These are phyloP conservation scores for Penicillium sp. DNA, from an alignment of 2,329 filamentous ascomycete species.

Conservation along the genomic window DNA sequence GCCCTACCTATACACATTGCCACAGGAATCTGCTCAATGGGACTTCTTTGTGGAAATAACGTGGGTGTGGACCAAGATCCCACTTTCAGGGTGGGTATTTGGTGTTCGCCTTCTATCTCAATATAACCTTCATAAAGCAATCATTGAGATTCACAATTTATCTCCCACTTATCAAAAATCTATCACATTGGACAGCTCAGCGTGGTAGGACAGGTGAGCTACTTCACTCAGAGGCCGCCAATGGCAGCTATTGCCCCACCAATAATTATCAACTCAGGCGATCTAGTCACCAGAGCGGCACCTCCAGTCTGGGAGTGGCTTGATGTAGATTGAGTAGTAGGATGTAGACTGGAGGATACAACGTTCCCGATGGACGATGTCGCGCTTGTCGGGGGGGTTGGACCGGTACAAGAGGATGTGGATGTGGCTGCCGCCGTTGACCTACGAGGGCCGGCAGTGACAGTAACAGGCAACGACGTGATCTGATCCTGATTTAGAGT, in stretches of 20 bases:
- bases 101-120: too few species aligned
- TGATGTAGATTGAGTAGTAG: background rate
- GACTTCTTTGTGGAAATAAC: too few species aligned
- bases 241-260: background rate
- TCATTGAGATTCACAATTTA: too few species aligned
- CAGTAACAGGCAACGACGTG: conserved; percentile 20
- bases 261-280: background rate
- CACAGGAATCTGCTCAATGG: too few species aligned
- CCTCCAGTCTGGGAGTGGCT: background rate
- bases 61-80: too few species aligned
- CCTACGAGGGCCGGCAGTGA: conserved; percentile 18
- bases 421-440: background rate
- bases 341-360: background rate
- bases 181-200: too few species aligned
- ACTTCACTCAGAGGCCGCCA: background rate
- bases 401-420: background rate
- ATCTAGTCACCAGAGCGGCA: background rate
- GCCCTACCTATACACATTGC: too few species aligned
- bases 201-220: too few species aligned
- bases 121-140: too few species aligned
- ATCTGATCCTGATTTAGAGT: conserved; percentile 13
- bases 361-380: background rate
- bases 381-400: background rate
- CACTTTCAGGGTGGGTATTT: too few species aligned
- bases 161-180: too few species aligned